phyloP scores from a whole-genome alignment of 2,329 filamentous ascomycete genomes.

The Neocucurbitaria cava region DNA sequence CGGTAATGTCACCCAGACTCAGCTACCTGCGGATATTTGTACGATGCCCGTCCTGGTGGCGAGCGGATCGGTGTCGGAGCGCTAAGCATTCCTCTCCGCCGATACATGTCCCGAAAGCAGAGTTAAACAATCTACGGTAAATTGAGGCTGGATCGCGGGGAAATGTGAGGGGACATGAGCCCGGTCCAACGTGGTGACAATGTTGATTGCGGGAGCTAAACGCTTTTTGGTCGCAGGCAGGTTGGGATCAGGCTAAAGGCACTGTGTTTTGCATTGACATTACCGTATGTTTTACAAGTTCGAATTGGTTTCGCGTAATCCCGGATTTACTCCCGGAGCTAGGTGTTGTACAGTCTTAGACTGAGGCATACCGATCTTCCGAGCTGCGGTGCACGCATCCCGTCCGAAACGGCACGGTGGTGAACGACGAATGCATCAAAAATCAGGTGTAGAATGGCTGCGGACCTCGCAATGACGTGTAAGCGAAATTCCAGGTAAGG shows the following conservation, averaged over 20 bases:
- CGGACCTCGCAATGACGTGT: too few species aligned
- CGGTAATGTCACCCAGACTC: neutral
- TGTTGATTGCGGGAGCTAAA: slow-evolving; percentile 21
- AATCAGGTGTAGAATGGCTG: too few species aligned
- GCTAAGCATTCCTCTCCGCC: slow-evolving; percentile 20
- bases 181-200: slow-evolving; percentile 19
- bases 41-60: slow-evolving; percentile 6
- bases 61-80: slow-evolving; percentile 7
- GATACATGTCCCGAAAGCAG: slow-evolving; percentile 8
- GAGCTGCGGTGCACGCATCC: too few species aligned
- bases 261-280: neutral
- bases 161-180: slow-evolving; percentile 19
- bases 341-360: too few species aligned
- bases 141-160: slow-evolving; percentile 23
- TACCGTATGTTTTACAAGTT: too few species aligned
- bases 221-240: slow-evolving; percentile 18
- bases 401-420: too few species aligned
- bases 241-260: slow-evolving; percentile 37
- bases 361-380: neutral
- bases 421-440: too few species aligned
- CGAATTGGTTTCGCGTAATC: too few species aligned
- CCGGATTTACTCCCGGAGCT: too few species aligned
- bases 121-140: slow-evolving; percentile 8
- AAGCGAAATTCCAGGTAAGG: too few species aligned
- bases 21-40: slow-evolving; percentile 21